Base-by-base conservation (phyloP, 768 basidiomycete species). In the Lentinula detonsa region DNA sequence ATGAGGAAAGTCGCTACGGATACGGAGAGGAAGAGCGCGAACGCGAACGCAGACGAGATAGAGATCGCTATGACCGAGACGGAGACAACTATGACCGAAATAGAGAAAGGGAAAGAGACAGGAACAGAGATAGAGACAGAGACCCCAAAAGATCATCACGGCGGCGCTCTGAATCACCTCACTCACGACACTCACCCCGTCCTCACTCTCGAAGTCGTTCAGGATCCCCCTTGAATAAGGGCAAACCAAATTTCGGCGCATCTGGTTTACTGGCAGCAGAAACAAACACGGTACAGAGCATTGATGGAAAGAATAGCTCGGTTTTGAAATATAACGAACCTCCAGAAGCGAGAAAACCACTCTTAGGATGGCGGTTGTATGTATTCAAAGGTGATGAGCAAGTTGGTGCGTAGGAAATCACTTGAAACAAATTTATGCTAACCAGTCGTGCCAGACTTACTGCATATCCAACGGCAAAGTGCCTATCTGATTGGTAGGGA, bases 271-370 rank as follows among this genome's bases (percentile, higher is more conserved):
- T 99, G 40, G 97, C 96, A 0, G 96, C 96, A 4, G 97, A 92
- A 69, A 98, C 97, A 2, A 98, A 99, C 69, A 94, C 92, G 1
- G 87, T 95, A 46, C 82, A 84, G 65, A 80, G 85, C 35, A 75
- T 78, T 6, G 87, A 92, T 69, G 93, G 91, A n/a, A 84, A 84
- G 55, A 63, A 65, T 55, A 86, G 78, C 66, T 88, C 90, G 5
- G 85, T 97, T 48, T 78, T 99, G 64, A 99, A 98, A 73, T 99
- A 99, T 72, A 95, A 98, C 64, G 97, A 99, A 73, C 97, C 97
- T 15, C 95, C 97, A 5, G 97, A 99, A 78, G 97, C 96, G 33
- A 79, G 97, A 65, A 98, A 95, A 70, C 96, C 97, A 9, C 74
- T 80, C 4, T 73, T 90, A 37, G 90, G 91, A 16, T 98, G 97